These are phyloP conservation scores for Besnoitia besnoiti DNA, from an alignment of 169 alveolate genomes.

Conservation along the genomic window DNA sequence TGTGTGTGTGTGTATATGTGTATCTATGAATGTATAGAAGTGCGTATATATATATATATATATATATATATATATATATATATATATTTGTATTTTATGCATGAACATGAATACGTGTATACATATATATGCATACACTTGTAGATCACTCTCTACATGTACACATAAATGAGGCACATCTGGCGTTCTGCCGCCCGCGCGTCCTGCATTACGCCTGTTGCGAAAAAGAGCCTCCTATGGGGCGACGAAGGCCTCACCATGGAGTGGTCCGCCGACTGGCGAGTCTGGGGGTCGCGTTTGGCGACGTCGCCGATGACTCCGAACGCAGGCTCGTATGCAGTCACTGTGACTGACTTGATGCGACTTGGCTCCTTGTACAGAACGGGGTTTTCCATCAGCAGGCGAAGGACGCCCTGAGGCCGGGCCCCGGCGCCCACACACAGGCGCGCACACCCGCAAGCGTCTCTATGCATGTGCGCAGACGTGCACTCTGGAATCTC, in stretches of 20 bases:
- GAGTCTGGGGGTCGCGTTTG: slow-evolving; percentile 81
- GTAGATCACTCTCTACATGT: no score
- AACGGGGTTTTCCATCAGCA: slow-evolving; percentile 39
- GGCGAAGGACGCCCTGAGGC: slow-evolving; percentile 41
- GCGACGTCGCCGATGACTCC: slow-evolving; percentile 91
- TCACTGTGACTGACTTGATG: slow-evolving; percentile 64
- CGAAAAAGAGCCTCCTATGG: no score
- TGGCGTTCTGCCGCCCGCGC: no score
- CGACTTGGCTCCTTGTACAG: slow-evolving; percentile 32
- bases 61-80: neutral
- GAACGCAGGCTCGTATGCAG: slow-evolving; percentile 84
- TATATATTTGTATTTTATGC: neutral
- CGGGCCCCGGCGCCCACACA: neutral
- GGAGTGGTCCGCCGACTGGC: slow-evolving; percentile 88
- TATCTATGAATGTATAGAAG: neutral
- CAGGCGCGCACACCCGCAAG: neutral
- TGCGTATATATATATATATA: neutral
- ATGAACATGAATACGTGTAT: neutral
- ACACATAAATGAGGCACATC: no score
- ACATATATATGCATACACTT: neutral
- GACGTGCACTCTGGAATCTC: no score
- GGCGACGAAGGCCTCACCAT: no score
- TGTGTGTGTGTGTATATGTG: no score
- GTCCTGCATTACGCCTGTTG: no score
- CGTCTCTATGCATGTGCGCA: slow-evolving; percentile 51